A percentile compares a stretch with the other conserved stretches of the same genome.
Evolutionary conservation across 2,329 filamentous ascomycete species (phyloP).

Genomic region (Trichoderma cornu-damae): DNA sequence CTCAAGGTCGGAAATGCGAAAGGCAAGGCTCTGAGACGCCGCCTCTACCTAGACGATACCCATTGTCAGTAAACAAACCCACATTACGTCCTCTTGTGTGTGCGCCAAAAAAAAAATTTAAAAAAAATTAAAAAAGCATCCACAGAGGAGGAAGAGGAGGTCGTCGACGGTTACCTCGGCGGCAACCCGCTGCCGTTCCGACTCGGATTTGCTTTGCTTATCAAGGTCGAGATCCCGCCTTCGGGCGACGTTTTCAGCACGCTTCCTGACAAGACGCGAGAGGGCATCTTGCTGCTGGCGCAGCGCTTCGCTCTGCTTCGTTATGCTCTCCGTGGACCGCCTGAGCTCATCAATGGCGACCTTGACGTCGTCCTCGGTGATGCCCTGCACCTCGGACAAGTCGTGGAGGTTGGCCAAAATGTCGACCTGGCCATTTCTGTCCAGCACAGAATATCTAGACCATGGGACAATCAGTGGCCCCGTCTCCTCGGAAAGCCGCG

Average conservation of each 20-base stretch:
- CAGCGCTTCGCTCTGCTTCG: slow-evolving; percentile 58
- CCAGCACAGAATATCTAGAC: slow-evolving; percentile 46
- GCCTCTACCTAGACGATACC: slow-evolving; percentile 43
- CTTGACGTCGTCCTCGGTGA: slow-evolving; percentile 56
- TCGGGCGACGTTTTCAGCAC: slow-evolving; percentile 28
- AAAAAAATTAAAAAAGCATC: too few species aligned
- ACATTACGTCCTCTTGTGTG: too few species aligned
- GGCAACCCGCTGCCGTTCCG: slow-evolving; percentile 39
- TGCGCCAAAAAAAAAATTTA: too few species aligned
- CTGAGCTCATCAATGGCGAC: slow-evolving; percentile 59
- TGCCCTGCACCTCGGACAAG: slow-evolving; percentile 43
- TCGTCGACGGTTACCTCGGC: slow-evolving; percentile 36
- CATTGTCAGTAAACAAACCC: background rate
- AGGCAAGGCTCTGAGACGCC: slow-evolving; percentile 43
- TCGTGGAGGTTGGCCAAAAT: slow-evolving; percentile 42
- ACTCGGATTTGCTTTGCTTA: slow-evolving; percentile 30
- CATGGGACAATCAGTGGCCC: background rate
- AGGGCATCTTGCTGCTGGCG: slow-evolving; percentile 59
- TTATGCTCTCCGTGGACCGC: slow-evolving; percentile 58
- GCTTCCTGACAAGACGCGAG: slow-evolving; percentile 43
- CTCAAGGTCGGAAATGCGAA: slow-evolving; percentile 45
- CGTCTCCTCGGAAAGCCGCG: background rate
- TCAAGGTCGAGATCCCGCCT: slow-evolving; percentile 29
- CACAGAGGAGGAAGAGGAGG: background rate
- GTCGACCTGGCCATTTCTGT: slow-evolving; percentile 45